Conservation (phyloP, 352 stramenopile genomes). For the Pythium apleroticum region DNA sequence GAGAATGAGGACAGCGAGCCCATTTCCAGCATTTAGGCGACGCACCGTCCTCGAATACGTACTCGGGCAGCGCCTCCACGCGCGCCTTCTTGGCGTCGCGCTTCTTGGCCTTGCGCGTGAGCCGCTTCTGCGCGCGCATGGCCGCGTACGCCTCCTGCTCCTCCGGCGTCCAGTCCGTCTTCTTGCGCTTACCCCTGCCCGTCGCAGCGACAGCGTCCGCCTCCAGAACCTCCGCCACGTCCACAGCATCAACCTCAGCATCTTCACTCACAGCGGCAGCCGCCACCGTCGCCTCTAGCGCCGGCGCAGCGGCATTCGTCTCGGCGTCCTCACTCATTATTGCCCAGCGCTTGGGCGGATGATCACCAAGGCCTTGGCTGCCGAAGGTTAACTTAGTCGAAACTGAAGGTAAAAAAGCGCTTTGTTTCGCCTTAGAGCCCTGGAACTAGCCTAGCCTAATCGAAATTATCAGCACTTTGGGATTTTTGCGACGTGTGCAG, state of each 20-base stretch:
- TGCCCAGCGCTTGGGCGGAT: background rate
- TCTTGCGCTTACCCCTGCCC: constrained; percentile 25
- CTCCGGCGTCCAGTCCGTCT: constrained; percentile 23
- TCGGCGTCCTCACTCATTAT: background rate
- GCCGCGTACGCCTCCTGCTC: constrained; percentile 26
- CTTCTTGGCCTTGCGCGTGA: constrained; percentile 51
- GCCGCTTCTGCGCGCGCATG: constrained; percentile 46
- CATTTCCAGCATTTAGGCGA: background rate
- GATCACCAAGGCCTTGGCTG: background rate
- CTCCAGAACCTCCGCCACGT: background rate
- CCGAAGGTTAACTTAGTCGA: constrained; percentile 4
- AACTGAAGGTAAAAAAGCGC: background rate
- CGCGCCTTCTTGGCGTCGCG: constrained; percentile 33
- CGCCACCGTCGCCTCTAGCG: background rate
- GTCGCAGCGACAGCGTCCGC: background rate
- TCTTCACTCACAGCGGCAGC: background rate
- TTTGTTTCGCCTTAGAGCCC: background rate
- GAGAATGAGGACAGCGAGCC: background rate
- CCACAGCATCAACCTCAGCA: background rate
- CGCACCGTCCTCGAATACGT: constrained; percentile 58
- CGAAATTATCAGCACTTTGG: constrained; percentile 9
- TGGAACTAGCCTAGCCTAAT: constrained; percentile 3
- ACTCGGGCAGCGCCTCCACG: constrained; percentile 38
- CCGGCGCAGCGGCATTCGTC: background rate
- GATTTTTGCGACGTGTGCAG: constrained; percentile 23